Base-by-base conservation (phyloP, 768 basidiomycete species). In the Hemileccinum rubropunctum region DNA sequence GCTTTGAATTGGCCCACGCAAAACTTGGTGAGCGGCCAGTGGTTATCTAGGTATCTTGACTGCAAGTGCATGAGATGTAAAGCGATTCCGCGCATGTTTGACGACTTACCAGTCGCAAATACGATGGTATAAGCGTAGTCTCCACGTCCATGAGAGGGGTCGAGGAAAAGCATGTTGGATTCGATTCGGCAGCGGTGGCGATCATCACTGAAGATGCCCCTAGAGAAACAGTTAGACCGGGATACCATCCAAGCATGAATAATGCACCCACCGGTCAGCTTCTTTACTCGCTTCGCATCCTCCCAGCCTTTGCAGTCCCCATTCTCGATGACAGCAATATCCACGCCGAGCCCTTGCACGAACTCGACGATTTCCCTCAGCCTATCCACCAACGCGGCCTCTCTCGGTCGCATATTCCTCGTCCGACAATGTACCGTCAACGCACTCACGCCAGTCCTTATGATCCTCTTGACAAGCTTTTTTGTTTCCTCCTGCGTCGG, bases 401-500 rank as follows among this genome's bases (percentile, higher is more conserved):
- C 92, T 48, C 78, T 75, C 42, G 84, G 83, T 33, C 97, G 78
- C 95, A 97, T 97, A 54, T 83, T 87, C 64, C 88, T 76, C 51
- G 95, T 98, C 45, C 97, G 81, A 62, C 97, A 98, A 61, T 98
- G 97, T 2, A 99, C 87, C 4, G 95, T 99, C 60, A 99, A 71
- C 26, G 85, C 86, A 48, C 82, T 87, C 37, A 99, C 80, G 1
- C 97, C 95, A 0, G 95, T 95, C 42, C 82, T 77, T 3, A 93
- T 77, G 47, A 98, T 92, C 49, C 86, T 78, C 58, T 88, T 83
- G 4, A 97, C 93, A n/a, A 99, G 83, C 59, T 82, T 82, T 47
- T 97, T 71, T 0, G 97, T 98, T 18, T 91, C 91, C 58, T 89
- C 85, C 60, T 94, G 91, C 0, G 82, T 81, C 4, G 91, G 87